phyloP scores from a whole-genome alignment of 306 rosid species.

The Begonia masoniana region DNA sequence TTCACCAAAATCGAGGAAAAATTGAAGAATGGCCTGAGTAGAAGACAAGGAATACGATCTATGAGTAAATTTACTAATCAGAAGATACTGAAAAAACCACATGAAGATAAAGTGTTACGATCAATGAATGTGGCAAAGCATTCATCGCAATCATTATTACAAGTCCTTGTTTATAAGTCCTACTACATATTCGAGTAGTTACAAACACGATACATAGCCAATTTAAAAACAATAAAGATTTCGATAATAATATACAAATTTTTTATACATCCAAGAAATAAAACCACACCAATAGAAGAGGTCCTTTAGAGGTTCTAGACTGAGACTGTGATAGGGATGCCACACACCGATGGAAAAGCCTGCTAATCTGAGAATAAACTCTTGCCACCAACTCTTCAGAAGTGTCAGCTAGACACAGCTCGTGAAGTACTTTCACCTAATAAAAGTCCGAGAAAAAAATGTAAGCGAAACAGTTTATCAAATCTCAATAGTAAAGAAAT shows the following conservation, averaged over 20 bases:
- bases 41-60: constrained; percentile 10
- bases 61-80: not conserved
- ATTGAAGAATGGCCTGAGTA: constrained; percentile 73
- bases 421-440: constrained; percentile 69
- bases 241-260: not conserved
- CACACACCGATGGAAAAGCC: constrained; percentile 59
- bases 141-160: too few relatives aligned
- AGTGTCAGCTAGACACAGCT: constrained; percentile 56
- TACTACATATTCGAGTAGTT: too few relatives aligned
- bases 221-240: not conserved
- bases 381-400: constrained; percentile 77
- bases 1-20: constrained; percentile 88
- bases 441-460: not conserved
- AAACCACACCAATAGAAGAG: constrained; percentile 58
- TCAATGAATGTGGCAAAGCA: too few relatives aligned
- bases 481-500: not conserved
- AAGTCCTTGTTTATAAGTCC: too few relatives aligned
- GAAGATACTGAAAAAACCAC: too few relatives aligned
- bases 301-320: constrained; percentile 80
- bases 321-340: constrained; percentile 62
- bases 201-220: too few relatives aligned
- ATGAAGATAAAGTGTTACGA: too few relatives aligned
- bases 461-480: not conserved
- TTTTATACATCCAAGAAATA: not conserved
- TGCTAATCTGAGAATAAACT: constrained; percentile 73